Conservation (phyloP, 148 eudicot genomes). For the Heliosperma pusillum region DNA sequence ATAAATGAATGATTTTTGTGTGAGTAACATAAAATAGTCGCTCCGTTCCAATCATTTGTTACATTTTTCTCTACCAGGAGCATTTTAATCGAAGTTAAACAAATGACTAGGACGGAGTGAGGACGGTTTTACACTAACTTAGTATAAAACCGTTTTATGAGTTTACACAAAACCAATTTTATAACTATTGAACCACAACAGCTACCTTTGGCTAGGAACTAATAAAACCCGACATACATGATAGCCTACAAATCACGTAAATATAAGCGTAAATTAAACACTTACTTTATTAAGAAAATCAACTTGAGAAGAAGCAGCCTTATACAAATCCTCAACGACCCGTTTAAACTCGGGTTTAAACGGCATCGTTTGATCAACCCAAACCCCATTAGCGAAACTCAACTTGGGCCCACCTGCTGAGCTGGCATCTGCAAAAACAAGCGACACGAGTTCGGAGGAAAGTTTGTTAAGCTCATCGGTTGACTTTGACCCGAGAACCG, state of each 20-base stretch:
- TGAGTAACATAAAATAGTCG: no score
- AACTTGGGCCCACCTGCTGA: slow-evolving; percentile 59
- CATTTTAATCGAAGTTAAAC: no score
- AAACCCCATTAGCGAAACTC: slow-evolving; percentile 67
- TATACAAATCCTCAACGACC: slow-evolving; percentile 47
- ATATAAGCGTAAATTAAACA: not conserved
- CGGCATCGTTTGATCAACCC: slow-evolving; percentile 56
- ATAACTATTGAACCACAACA: not conserved
- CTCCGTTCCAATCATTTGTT: no score
- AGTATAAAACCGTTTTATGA: no score
- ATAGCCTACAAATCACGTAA: not conserved
- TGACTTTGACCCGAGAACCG: slow-evolving; percentile 50
- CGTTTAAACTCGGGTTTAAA: slow-evolving; percentile 49
- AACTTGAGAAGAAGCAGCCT: slow-evolving; percentile 51
- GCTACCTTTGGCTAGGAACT: not conserved
- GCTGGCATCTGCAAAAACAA: slow-evolving; percentile 55
- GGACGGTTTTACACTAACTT: no score
- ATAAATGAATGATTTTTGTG: no score
- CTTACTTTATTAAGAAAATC: slow-evolving; percentile 72
- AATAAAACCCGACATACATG: not conserved
- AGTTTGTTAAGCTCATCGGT: slow-evolving; percentile 57
- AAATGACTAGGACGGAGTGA: no score
- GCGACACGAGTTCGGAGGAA: slow-evolving; percentile 56
- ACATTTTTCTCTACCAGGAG: no score
- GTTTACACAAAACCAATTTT: not conserved